These are phyloP conservation scores for Fusarium proliferatum DNA, from an alignment of 2,329 filamentous ascomycete genomes.

Conservation along the genomic window DNA sequence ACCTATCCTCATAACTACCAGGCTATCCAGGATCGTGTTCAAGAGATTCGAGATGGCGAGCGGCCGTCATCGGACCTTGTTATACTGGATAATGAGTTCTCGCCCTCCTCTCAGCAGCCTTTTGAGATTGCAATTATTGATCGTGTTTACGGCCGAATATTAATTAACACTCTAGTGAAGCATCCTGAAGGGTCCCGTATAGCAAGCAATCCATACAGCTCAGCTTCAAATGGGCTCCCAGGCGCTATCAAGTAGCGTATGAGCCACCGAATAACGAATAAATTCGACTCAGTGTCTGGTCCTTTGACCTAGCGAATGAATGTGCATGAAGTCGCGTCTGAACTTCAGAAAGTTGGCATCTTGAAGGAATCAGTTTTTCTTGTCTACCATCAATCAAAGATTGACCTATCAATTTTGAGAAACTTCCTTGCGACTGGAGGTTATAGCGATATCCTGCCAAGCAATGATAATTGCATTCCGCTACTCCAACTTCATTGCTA, in stretches of 20 bases:
- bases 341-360: background rate
- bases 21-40: too few relatives aligned
- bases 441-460: background rate
- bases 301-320: background rate
- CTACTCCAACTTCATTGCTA: background rate
- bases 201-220: too few relatives aligned
- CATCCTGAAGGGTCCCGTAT: too few relatives aligned
- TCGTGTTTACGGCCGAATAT: too few relatives aligned
- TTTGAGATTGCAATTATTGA: too few relatives aligned
- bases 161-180: too few relatives aligned
- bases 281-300: background rate
- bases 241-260: background rate
- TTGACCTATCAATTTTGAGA: background rate
- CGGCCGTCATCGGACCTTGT: too few relatives aligned
- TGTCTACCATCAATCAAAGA: background rate
- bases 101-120: too few relatives aligned
- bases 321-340: background rate
- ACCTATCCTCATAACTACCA: too few relatives aligned
- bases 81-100: too few relatives aligned
- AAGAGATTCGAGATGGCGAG: too few relatives aligned
- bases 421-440: background rate
- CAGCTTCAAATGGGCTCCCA: background rate
- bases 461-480: background rate
- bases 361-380: background rate
- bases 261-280: background rate